Conservation (phyloP, 1,284 basidiomycete species). For the Puccinia novopanici region DNA sequence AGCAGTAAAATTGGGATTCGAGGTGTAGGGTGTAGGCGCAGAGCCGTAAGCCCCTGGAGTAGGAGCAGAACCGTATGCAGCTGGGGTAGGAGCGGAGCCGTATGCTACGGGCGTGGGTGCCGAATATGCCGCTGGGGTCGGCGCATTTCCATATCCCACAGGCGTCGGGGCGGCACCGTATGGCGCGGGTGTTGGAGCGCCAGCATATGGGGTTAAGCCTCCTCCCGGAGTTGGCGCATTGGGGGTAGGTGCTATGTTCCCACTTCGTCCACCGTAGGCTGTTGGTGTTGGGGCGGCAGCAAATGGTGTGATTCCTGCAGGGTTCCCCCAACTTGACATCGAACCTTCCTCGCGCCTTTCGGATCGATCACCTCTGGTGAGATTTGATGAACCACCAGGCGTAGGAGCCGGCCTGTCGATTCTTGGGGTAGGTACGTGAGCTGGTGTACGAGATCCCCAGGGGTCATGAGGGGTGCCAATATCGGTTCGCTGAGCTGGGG, state of each 20-base stretch:
- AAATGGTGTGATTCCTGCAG: slow-evolving; percentile 55
- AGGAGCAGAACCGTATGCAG: slow-evolving; percentile 45
- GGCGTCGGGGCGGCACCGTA: slow-evolving; percentile 58
- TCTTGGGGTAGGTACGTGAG: slow-evolving; percentile 39
- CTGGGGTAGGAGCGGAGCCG: slow-evolving; percentile 61
- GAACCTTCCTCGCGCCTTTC: slow-evolving; percentile 54
- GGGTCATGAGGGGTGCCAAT: slow-evolving; percentile 51
- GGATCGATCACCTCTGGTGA: slow-evolving; percentile 52
- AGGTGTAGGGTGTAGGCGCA: slow-evolving; percentile 61
- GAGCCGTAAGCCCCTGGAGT: slow-evolving; percentile 57
- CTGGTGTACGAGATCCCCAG: slow-evolving; percentile 51
- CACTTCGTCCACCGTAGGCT: slow-evolving; percentile 53
- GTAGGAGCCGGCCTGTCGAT: slow-evolving; percentile 39
- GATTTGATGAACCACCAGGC: slow-evolving; percentile 35
- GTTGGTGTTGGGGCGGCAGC: slow-evolving; percentile 54
- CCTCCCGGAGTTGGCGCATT: slow-evolving; percentile 59
- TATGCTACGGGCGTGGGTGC: slow-evolving; percentile 56
- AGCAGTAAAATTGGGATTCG: slow-evolving; percentile 56
- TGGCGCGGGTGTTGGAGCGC: slow-evolving; percentile 52
- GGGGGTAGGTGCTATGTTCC: slow-evolving; percentile 51
- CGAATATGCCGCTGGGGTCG: slow-evolving; percentile 62
- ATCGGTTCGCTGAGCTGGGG: slow-evolving; percentile 52
- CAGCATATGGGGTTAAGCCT: slow-evolving; percentile 51
- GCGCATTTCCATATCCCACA: slow-evolving; percentile 58
- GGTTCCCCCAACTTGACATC: slow-evolving; percentile 54